Percentiles rank a stretch among this genome's conserved stretches.
Conservation (phyloP, 306 rosid species). For the Corylus heterophylla region DNA sequence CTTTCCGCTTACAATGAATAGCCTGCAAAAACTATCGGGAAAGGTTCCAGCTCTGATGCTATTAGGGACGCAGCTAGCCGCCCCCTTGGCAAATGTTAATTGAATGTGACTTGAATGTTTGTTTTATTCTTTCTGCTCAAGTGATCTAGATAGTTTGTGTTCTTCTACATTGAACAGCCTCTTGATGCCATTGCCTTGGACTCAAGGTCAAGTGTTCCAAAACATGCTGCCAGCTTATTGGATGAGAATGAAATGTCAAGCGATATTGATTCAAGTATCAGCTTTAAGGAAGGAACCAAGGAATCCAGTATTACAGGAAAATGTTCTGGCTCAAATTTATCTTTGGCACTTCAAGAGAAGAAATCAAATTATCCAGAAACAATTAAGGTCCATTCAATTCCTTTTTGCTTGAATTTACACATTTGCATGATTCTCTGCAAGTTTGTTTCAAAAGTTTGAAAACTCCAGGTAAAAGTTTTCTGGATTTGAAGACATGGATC, state of each 20-base stretch:
- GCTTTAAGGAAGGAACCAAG: constrained; percentile 32
- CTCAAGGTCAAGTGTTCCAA: constrained; percentile 25
- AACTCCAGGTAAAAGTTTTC: neutral
- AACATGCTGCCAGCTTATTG: constrained; percentile 15
- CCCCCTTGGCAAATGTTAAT: constrained; percentile 30
- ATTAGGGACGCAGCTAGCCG: constrained; percentile 25
- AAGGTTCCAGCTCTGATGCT: constrained; percentile 33
- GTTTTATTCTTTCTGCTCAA: constrained; percentile 19
- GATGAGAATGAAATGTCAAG: constrained; percentile 12
- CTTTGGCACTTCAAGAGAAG: constrained; percentile 32
- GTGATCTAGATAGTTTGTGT: constrained; percentile 9
- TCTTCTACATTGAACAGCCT: constrained; percentile 33
- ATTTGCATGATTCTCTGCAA: constrained; percentile 11
- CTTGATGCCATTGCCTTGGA: constrained; percentile 23
- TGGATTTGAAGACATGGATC: neutral
- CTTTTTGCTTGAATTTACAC: constrained; percentile 9
- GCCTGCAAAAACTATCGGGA: constrained; percentile 27
- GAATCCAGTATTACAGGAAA: constrained; percentile 34
- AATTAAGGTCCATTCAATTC: constrained; percentile 39
- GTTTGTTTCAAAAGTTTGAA: constrained; percentile 13
- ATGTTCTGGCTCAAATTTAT: constrained; percentile 26
- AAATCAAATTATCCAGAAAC: constrained; percentile 29
- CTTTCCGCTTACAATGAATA: constrained; percentile 6
- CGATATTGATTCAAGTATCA: constrained; percentile 22
- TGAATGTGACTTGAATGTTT: constrained; percentile 27